Base-by-base conservation (phyloP, 768 basidiomycete genomes). In the Psilocybe cyanescens region DNA sequence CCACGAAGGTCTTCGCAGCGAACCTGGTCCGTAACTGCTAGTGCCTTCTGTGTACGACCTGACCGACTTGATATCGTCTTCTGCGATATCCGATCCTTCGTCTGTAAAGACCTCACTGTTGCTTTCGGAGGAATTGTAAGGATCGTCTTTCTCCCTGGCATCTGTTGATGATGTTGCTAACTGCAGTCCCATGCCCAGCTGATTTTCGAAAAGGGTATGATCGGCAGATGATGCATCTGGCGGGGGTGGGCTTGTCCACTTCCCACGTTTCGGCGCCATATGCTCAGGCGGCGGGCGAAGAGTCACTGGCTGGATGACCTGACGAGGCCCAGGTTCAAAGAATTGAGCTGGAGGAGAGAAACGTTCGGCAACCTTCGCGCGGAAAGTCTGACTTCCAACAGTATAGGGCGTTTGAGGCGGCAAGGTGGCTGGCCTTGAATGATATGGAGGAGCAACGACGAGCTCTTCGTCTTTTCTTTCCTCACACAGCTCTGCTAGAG, bases 401-500 rank as follows among this genome's bases (percentile, higher is more conserved):
- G 86, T 86, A 63, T 91, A 89, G 7, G 90, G 86, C 1, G 85
- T 86, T 68, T 91, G 91, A 2, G 89, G 87, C 4, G 90, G 88
- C 28, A 86, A 79, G 45, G 81, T 71, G 37, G 67, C 60, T 3
- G 76, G 71, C n/a, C 75, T 69, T 39, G 81, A 75, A 24, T 71
- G 70, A 64, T 77, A 79, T 1, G 78, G 67, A 12, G 86, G 83
- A 2, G 88, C 77, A 29, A 78, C 78, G 8, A 86, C 76, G 16
- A 86, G 79, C 59, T 86, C 84, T 68, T 88, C 87, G 31, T 84
- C 86, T 57, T 87, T 87, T 24, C 94, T 88, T 73, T 98, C 96
- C 69, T 95, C 93, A 68, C 96, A 97, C 11, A 99, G 86, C 66
- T 95, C 91, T 1, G 95, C 88, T 16, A 99, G 81, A 4, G 93